These are phyloP conservation scores for Xylariaceae sp. DNA, from an alignment of 2,329 filamentous ascomycete genomes.

Conservation along the genomic window DNA sequence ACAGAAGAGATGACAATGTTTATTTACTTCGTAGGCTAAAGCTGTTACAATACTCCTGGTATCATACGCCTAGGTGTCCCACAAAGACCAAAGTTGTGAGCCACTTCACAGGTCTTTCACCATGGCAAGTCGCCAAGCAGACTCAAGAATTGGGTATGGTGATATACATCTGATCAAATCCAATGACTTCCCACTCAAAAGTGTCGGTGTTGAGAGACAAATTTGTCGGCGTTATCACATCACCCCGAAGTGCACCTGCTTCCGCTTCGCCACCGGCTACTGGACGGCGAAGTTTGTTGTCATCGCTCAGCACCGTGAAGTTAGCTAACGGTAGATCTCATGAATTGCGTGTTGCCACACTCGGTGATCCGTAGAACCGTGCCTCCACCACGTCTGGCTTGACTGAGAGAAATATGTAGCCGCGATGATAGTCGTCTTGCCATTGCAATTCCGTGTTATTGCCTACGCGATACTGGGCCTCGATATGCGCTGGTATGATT, in stretches of 20 bases:
- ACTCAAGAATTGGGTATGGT: no score
- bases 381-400: conserved; percentile 56
- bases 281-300: conserved; percentile 50
- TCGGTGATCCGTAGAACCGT: conserved; percentile 59
- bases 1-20: no score
- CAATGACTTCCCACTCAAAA: conserved; percentile 26
- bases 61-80: no score
- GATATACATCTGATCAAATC: conserved; percentile 31
- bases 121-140: no score
- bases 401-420: conserved; percentile 65
- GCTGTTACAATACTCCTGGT: no score
- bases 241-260: conserved; percentile 53
- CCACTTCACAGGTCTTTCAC: no score
- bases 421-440: conserved; percentile 70
- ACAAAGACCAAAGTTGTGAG: no score
- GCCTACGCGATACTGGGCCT: conserved; percentile 28
- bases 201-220: conserved; percentile 42
- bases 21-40: no score
- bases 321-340: conserved; percentile 66
- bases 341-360: conserved; percentile 54
- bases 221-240: conserved; percentile 43
- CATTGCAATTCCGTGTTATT: conserved; percentile 64
- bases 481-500: conserved; percentile 46
- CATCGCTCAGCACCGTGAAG: conserved; percentile 62
- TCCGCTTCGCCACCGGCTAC: conserved; percentile 43